Evolutionary conservation across 2,329 filamentous ascomycete genomes (phyloP).

Genomic region (Rhynchosporium graminicola): DNA sequence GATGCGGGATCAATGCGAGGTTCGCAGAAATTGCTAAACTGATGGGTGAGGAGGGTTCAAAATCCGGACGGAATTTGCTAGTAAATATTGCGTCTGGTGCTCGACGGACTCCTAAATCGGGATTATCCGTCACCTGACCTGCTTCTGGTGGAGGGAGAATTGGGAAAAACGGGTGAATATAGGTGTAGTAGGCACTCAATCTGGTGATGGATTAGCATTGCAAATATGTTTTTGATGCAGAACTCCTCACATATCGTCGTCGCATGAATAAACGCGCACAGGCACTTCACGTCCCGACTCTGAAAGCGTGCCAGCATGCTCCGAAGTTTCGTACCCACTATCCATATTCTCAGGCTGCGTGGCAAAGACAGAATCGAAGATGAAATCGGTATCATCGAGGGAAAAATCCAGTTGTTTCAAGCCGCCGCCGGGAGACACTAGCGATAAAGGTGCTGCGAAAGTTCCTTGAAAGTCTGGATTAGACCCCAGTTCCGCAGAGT

Average conservation of each 20-base stretch:
- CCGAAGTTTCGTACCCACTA: conserved; percentile 28
- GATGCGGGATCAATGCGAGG: conserved; percentile 50
- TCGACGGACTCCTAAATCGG: conserved; percentile 33
- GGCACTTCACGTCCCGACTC: conserved; percentile 20
- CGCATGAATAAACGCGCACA: conserved; percentile 32
- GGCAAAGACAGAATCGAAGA: conserved; percentile 32
- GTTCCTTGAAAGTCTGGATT: conserved; percentile 35
- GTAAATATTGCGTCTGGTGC: conserved; percentile 39
- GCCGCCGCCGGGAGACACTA: conserved; percentile 47
- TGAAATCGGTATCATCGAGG: conserved; percentile 43
- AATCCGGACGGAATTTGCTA: conserved; percentile 41
- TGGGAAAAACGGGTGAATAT: conserved; percentile 53
- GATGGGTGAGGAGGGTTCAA: conserved; percentile 47
- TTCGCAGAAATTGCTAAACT: conserved; percentile 51
- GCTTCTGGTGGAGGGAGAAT: conserved; percentile 48
- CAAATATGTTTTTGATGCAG: not conserved
- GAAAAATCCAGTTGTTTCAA: conserved; percentile 49
- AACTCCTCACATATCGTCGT: conserved; percentile 35
- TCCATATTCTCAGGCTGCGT: conserved; percentile 24
- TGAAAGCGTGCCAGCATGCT: conserved; percentile 22
- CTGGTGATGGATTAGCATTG: conserved; percentile 32
- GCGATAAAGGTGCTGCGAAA: conserved; percentile 38
- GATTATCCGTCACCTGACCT: conserved; percentile 32
- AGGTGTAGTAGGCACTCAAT: conserved; percentile 53
- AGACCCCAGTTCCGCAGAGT: not conserved